A percentile compares a stretch with the other conserved stretches of the same genome.
Conservation (phyloP, 2,329 filamentous ascomycete genomes). For the Colletotrichum orbiculare region DNA sequence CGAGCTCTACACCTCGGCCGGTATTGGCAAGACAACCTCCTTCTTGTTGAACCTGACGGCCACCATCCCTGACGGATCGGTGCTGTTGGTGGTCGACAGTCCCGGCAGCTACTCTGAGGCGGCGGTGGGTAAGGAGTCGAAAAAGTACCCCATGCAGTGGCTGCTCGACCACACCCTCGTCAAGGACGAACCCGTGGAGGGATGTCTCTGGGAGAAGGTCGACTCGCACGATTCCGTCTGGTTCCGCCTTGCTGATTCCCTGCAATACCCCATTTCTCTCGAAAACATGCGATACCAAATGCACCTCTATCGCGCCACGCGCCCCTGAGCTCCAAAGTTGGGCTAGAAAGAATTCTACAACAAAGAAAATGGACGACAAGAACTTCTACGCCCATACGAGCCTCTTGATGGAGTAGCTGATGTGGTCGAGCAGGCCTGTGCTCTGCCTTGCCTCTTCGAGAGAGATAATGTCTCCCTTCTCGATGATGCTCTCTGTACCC, state of each 20-base stretch:
- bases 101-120: conserved; percentile 93
- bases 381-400: conserved; percentile 78
- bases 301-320: conserved; percentile 74
- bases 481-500: conserved; percentile 58
- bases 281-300: conserved; percentile 97
- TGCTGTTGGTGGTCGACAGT: conserved; percentile 90
- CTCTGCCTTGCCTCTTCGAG: conserved; percentile 86
- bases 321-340: conserved; percentile 10
- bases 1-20: conserved; percentile 86
- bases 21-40: conserved; percentile 77
- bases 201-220: conserved; percentile 76
- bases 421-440: conserved; percentile 85
- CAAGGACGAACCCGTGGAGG: conserved; percentile 41
- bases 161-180: conserved; percentile 85
- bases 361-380: neutral
- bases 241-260: conserved; percentile 77
- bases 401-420: conserved; percentile 92
- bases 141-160: conserved; percentile 93
- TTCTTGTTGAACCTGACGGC: conserved; percentile 79
- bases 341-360: conserved; percentile 8
- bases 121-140: conserved; percentile 69
- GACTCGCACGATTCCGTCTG: conserved; percentile 82
- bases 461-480: conserved; percentile 80
- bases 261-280: conserved; percentile 85
- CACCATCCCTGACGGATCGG: conserved; percentile 64